Percentiles rank a stretch among this genome's conserved stretches.
Evolutionary conservation across 495 filamentous ascomycete species (phyloP).

Genomic region (Articulospora tetracladia): DNA sequence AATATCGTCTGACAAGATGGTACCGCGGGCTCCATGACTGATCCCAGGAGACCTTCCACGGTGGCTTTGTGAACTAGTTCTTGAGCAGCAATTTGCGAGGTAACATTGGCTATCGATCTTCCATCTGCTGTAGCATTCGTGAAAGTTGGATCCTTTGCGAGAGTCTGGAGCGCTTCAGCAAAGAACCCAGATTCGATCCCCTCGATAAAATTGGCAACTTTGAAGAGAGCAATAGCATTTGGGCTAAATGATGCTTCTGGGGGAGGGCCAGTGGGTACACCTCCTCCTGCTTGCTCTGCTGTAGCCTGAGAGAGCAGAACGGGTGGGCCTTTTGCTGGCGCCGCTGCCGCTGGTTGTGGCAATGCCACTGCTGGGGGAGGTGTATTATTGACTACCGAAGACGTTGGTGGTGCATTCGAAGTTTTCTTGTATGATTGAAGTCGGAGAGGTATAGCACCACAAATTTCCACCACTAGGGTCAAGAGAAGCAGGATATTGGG

Average conservation of each 20-base stretch:
- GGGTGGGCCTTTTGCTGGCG: not conserved
- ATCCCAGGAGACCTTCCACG: not conserved
- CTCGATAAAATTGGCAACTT: slow-evolving; percentile 9
- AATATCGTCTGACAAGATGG: not conserved
- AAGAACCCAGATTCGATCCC: not conserved
- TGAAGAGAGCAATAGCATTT: not conserved
- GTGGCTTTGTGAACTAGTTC: slow-evolving; percentile 7
- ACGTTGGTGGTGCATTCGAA: not conserved
- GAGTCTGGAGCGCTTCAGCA: not conserved
- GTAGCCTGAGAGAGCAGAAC: slow-evolving; percentile 3
- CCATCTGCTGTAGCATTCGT: not conserved
- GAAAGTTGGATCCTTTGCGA: not conserved
- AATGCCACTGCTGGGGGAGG: not conserved
- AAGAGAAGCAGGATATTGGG: not conserved
- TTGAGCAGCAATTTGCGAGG: slow-evolving; percentile 4
- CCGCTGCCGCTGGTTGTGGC: not conserved
- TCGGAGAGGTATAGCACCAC: not conserved
- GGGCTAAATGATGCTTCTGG: not conserved
- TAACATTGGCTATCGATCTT: slow-evolving; percentile 4
- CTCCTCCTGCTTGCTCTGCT: not conserved
- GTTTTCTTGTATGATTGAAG: not conserved
- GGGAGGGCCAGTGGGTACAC: not conserved
- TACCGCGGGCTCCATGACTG: not conserved
- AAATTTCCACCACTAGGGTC: not conserved
- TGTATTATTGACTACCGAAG: not conserved